Conservation (phyloP, 768 basidiomycete genomes). For the Amanita pallidorosea region DNA sequence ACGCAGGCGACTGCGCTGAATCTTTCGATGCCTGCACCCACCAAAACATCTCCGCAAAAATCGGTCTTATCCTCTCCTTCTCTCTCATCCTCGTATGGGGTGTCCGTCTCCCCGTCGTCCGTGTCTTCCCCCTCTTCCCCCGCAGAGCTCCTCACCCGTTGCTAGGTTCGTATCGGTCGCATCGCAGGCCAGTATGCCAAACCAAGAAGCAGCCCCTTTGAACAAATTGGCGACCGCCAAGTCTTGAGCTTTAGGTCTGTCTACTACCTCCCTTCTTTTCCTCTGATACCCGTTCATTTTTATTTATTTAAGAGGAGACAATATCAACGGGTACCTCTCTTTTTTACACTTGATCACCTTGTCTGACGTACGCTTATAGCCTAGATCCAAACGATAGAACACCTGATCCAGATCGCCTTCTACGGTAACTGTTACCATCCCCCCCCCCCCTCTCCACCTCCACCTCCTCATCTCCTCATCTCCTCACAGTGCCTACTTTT, state of each 20-base stretch:
- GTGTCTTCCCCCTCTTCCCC: no score
- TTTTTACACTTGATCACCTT: neutral
- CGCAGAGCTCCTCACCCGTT: no score
- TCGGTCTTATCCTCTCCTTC: conserved; percentile 89
- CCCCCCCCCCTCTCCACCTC: no score
- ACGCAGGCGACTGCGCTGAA: conserved; percentile 98
- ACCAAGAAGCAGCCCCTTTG: conserved; percentile 30
- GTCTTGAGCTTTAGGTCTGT: conserved; percentile 80
- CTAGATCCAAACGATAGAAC: conserved; percentile 61
- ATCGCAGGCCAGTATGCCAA: conserved; percentile 87
- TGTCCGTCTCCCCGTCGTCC: conserved; percentile 85
- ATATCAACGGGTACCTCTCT: conserved; percentile 69
- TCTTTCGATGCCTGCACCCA: conserved; percentile 88
- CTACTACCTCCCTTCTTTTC: neutral
- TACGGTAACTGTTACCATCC: conserved; percentile 50
- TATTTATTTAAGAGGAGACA: conserved; percentile 99
- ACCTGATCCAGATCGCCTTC: conserved; percentile 83
- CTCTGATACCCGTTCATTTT: conserved; percentile 1
- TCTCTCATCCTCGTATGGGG: conserved; percentile 94
- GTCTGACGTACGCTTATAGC: conserved; percentile 4
- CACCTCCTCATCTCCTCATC: neutral
- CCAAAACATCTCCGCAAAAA: conserved; percentile 79
- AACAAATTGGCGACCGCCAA: conserved; percentile 64
- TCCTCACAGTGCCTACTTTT: conserved; percentile 76
- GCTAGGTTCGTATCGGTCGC: conserved; percentile 52